phyloP scores from a whole-genome alignment of 306 rosid genomes.

The Lupinus albus region DNA sequence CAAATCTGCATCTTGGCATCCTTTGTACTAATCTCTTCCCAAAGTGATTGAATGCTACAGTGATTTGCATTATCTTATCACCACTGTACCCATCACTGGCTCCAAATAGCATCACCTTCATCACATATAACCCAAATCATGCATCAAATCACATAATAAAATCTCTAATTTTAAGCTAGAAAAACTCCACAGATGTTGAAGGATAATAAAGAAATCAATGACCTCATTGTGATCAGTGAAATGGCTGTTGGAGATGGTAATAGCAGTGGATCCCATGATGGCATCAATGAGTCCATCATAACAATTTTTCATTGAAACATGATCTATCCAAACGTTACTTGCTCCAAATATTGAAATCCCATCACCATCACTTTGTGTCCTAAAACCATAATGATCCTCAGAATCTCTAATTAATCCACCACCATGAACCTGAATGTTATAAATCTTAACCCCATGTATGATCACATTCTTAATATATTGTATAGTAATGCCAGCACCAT shows the following conservation, averaged over 20 bases:
- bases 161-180: too few species aligned
- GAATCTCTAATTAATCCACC: conserved; percentile 69
- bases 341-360: conserved; percentile 78
- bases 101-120: conserved; percentile 82
- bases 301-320: conserved; percentile 68
- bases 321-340: conserved; percentile 79
- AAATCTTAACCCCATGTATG: conserved; percentile 62
- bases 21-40: conserved; percentile 78
- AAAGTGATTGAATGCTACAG: conserved; percentile 87
- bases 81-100: conserved; percentile 51
- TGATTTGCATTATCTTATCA: conserved; percentile 73
- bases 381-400: conserved; percentile 50
- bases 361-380: conserved; percentile 77
- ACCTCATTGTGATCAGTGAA: conserved; percentile 78
- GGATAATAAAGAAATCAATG: background rate
- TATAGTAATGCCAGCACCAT: conserved; percentile 73
- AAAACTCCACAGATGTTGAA: too few species aligned
- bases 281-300: conserved; percentile 71
- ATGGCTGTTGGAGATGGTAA: conserved; percentile 82
- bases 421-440: conserved; percentile 34
- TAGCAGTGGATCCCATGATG: conserved; percentile 76
- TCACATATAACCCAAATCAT: too few species aligned
- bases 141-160: too few species aligned
- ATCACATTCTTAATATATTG: conserved; percentile 65
- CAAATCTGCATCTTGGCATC: conserved; percentile 81